Base-by-base conservation (phyloP, 208 protist species). In the Acanthamoeba sp. region DNA sequence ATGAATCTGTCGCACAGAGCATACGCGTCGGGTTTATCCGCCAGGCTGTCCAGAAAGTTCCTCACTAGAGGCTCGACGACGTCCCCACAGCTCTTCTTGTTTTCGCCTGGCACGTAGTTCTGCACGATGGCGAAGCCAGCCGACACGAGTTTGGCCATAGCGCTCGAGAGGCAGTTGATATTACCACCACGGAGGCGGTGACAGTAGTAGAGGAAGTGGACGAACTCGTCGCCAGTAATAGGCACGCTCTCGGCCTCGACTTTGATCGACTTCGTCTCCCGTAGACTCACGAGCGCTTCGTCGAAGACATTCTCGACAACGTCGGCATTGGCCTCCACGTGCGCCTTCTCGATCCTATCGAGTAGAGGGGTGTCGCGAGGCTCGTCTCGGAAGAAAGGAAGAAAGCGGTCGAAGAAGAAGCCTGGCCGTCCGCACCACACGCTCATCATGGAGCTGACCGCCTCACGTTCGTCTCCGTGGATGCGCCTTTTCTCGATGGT, bases 361-460 rank as follows among this genome's bases (percentile, higher is more conserved):
- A 24, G 38, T 12, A 29, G 27, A 2, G 34, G 40, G 38, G 36
- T 4, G 10, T 85, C 52, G 20, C 10, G 1, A 36, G 20, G n/a
- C n/a, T 18, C 20, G 2, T 2, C 38, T 27, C 22, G 10, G 76
- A 55, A 85, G 22, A 2, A 34, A 20, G 6, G 76, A 6, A 85
- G 76, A 12, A 85, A 85, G 45, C 22, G 34, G 76, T 85, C 76
- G 76, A 85, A 85, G 76, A 85, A 85, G 76, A 85, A 85, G 36
- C 76, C 76, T 2, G 76, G 76, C 2, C 76, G 76, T 20, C 76
- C 76, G 9, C 20, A 24, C 76, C 76, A 85, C 9, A 20, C 12
- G 7, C 18, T 20, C 38, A 85, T 18, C 3, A 85, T n/a, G 40
- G 9, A 2, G 12, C 52, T 48, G 76, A 85, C 45, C 34, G 48